Conservation (phyloP, 2,329 filamentous ascomycete genomes). For the Neoscytalidium dimidiatum region DNA sequence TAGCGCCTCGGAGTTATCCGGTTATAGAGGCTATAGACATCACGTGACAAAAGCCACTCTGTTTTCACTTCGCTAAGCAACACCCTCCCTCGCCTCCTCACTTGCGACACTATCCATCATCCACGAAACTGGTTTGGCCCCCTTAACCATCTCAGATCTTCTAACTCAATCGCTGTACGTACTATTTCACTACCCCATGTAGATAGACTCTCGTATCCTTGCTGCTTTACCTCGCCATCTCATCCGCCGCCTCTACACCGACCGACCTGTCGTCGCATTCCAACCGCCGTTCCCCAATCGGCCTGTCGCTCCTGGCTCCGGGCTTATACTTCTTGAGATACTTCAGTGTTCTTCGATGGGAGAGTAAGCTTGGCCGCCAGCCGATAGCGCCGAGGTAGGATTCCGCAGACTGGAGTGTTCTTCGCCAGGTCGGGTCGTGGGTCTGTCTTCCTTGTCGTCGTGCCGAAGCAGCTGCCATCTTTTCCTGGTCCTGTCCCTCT, state of each 20-base stretch:
- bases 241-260: background rate
- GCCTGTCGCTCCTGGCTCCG: background rate
- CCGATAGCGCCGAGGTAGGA: background rate
- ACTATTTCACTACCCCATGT: background rate
- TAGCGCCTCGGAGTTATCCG: no score
- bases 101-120: no score
- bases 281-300: background rate
- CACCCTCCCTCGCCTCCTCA: no score
- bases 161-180: background rate
- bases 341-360: background rate
- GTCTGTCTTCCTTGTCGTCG: background rate
- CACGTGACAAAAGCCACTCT: no score
- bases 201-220: background rate
- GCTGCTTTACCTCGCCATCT: background rate
- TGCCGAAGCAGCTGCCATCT: background rate
- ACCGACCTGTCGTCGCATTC: background rate
- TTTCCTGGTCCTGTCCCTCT: background rate
- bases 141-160: no score
- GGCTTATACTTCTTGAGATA: background rate
- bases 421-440: background rate
- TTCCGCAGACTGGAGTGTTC: background rate
- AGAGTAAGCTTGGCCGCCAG: background rate
- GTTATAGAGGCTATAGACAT: no score
- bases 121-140: no score
- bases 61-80: no score